phyloP scores from a whole-genome alignment of 164 flowering plant species.

The Stephania japonica region DNA sequence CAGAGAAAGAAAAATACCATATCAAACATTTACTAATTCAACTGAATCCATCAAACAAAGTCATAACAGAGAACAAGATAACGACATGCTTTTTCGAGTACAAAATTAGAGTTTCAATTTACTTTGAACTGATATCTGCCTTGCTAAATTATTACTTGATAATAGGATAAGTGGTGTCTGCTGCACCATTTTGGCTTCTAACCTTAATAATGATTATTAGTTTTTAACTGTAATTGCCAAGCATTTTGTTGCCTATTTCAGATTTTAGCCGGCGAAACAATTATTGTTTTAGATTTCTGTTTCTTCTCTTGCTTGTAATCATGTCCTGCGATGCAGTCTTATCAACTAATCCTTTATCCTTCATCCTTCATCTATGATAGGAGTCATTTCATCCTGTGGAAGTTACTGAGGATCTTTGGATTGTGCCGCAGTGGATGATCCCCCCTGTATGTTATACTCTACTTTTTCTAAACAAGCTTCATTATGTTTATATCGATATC shows the following conservation, averaged over 20 bases:
- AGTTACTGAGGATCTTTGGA: constrained; percentile 66
- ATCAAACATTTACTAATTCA: no score
- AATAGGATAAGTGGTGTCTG: not conserved
- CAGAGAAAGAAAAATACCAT: no score
- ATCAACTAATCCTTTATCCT: constrained; percentile 2
- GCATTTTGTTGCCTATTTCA: not conserved
- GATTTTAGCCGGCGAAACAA: not conserved
- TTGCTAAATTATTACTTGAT: not conserved
- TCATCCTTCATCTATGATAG: constrained; percentile 32
- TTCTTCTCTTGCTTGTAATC: not conserved
- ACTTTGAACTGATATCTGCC: no score
- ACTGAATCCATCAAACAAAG: no score
- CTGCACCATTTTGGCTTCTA: not conserved
- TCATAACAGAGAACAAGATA: no score
- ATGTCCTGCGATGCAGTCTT: constrained; percentile 4
- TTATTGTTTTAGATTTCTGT: not conserved
- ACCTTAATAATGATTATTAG: not conserved
- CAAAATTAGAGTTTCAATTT: no score
- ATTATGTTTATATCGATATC: not conserved
- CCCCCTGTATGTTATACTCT: constrained; percentile 55
- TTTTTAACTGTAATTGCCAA: not conserved
- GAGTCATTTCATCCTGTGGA: constrained; percentile 80
- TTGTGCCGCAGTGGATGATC: constrained; percentile 80
- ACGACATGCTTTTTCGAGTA: no score
- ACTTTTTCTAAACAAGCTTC: constrained; percentile 3